A percentile compares a stretch with the other conserved stretches of the same genome.
Conservation (phyloP, 164 flowering plant species). For the Protea cynaroides region DNA sequence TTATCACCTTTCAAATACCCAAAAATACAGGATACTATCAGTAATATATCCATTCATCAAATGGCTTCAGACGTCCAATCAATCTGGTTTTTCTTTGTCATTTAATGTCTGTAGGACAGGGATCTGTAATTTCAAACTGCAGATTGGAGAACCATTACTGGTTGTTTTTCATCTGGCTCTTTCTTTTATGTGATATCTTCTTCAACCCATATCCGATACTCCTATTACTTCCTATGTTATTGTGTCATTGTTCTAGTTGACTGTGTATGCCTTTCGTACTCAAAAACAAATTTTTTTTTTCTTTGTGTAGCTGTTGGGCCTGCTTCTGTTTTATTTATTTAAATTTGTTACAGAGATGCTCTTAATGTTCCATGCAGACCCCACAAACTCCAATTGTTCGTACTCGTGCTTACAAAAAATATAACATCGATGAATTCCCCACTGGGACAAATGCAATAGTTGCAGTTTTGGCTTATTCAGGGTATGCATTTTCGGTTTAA, state of each 20-base stretch:
- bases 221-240: no score
- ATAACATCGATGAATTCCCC: constrained; percentile 73
- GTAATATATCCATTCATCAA: no score
- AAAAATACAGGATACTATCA: no score
- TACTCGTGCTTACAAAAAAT: constrained; percentile 68
- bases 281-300: background rate
- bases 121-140: no score
- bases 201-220: no score
- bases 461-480: constrained; percentile 94
- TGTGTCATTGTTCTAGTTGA: background rate
- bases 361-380: constrained; percentile 43
- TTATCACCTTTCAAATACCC: no score
- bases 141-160: no score
- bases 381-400: constrained; percentile 96
- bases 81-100: no score
- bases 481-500: constrained; percentile 37
- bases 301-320: background rate
- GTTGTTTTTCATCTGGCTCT: no score
- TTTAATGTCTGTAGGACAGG: no score
- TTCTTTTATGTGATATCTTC: no score
- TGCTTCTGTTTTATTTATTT: background rate
- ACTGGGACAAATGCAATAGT: constrained; percentile 96
- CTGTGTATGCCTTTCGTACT: background rate
- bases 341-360: background rate
- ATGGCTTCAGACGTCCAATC: no score